A percentile compares a stretch with the other conserved stretches of the same genome.
Conservation (phyloP, 2,329 filamentous ascomycete genomes). For the Malbranchea cinnamomea region DNA sequence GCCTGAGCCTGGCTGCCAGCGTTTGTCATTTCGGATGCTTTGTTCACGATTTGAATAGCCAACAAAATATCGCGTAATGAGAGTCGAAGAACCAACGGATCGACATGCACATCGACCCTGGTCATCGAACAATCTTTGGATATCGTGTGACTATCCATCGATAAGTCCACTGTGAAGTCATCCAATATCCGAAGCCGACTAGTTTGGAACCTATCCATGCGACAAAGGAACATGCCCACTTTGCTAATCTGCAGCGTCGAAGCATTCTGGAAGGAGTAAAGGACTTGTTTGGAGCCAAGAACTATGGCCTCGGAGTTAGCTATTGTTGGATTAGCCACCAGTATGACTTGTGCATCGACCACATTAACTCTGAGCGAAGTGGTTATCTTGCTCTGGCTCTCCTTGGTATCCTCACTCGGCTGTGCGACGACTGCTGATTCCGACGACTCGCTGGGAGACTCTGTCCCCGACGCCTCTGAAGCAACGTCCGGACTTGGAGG, state of each 20-base stretch:
- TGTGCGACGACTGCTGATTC: conserved; percentile 1
- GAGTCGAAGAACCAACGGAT: conserved; percentile 77
- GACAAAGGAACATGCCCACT: conserved; percentile 94
- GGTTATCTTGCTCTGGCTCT: conserved; percentile 40
- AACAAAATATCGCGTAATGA: conserved; percentile 91
- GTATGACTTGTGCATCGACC: conserved; percentile 88
- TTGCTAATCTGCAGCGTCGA: conserved; percentile 86
- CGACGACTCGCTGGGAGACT: conserved; percentile 11
- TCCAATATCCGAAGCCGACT: conserved; percentile 84
- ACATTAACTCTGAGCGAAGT: conserved; percentile 85
- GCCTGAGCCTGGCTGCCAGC: conserved; percentile 31
- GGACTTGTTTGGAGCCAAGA: conserved; percentile 79
- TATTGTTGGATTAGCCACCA: conserved; percentile 87
- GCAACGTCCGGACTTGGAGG: conserved; percentile 17
- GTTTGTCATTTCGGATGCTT: conserved; percentile 70
- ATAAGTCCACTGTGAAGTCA: conserved; percentile 84
- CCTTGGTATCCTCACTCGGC: conserved; percentile 3
- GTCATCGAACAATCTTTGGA: conserved; percentile 47
- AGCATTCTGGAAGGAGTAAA: conserved; percentile 86
- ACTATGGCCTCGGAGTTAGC: conserved; percentile 91
- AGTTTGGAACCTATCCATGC: conserved; percentile 95
- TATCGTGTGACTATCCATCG: conserved; percentile 59
- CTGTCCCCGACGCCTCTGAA: conserved; percentile 20
- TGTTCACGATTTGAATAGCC: conserved; percentile 80
- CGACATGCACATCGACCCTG: conserved; percentile 73